Evolutionary conservation across 371 early-diverging fungal species (phyloP), one percentile per base, ranked within the genome.

Genomic region (Parasitella parasitica): DNA sequence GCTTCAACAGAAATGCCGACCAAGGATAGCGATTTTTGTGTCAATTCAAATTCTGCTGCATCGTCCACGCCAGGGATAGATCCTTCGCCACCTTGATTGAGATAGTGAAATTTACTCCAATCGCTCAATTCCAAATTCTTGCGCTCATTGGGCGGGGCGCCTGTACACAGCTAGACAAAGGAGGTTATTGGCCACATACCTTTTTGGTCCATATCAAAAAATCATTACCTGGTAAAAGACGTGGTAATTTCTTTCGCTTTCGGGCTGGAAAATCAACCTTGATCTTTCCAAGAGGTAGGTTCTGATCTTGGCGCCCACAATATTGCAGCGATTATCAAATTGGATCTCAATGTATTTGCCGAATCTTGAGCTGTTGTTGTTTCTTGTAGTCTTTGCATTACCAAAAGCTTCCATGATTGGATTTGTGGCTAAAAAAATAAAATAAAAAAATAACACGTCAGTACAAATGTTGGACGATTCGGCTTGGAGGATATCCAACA

Each of bases 321-420:
- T 98, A 37, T 89, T 86, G 50, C 84, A 85, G 8, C 83, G 73
- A 49, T 85, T 84, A 70, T 90, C 90, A 73, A 93, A 93, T 75
- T 89, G 86, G 66, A 93, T 93, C 86, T 97, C 96, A 56, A 99
- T 95, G 81, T 96, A 99, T 86, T 99, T 99, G 58, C 99, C 99
- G 77, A 99, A 99, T 32, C 99, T 90, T 58, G 97, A 97, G 60
- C 91, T 91, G 82, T 99, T 99, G 77, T 99, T 96, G 79, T 99
- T 99, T 75, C 98, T 86, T 1, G 96, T 94, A 15, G 99, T 99
- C 78, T 99, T 98, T 51, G 99, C 97, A 85, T 99, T 99, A 74
- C 99, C 99, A 80, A 99, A 99, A 22, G 98, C 93, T 86, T 99
- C 99, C 83, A 99, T 91, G 67, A 99, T 94, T 15, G 99, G 98